Evolutionary conservation across 2,329 filamentous ascomycete species (phyloP), one percentile per base, ranked within the genome.

Genomic region (Xylaria sp.): DNA sequence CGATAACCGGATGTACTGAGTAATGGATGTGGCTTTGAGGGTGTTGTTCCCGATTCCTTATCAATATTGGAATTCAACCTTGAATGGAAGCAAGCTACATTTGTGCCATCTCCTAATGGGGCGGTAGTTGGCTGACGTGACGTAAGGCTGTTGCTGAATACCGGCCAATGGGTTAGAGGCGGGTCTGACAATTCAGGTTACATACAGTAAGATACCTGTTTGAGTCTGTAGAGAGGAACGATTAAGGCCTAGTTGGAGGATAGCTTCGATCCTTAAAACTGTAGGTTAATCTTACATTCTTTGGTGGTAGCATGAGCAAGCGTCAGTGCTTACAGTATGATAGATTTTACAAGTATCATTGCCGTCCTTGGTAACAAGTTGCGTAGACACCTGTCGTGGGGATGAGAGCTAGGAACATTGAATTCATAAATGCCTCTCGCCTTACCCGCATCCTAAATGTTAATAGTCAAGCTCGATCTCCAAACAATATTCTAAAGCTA

Each of bases 111-210:
- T 21, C 9, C 6, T 47, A 5, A 10, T 10, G n/a, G 44, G 2
- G 44, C 10, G 2, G 12, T 23, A 10, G 44, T 10, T 47, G 18
- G 25, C 8, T 35, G 47, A 25, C n/a, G 62, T 66, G 64, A 62
- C 40, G 58, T 66, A 57, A 48, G 3, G n/a, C 29, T 23, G 18
- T 23, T 23, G 18, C 16, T 55, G 8, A 5, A 16, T 55, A 23
- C 21, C 9, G 18, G n/a, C 10, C n/a, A 13, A 23, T n/a, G 40
- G 16, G 1, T 18, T 57, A 37, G n/a, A 23, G 16, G 53, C 35
- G 55, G 53, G 54, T 47, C 57, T 60, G 25, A 5, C 2, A 54
- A 16, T 2, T 37, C 16, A 35, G 51, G 13, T 61, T 40, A 37
- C n/a, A 9, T 21, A 21, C 21, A 23, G n/a, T 21, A 47, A 23